phyloP scores from a whole-genome alignment of 2,329 filamentous ascomycete species.

The Penicillium occitanis region DNA sequence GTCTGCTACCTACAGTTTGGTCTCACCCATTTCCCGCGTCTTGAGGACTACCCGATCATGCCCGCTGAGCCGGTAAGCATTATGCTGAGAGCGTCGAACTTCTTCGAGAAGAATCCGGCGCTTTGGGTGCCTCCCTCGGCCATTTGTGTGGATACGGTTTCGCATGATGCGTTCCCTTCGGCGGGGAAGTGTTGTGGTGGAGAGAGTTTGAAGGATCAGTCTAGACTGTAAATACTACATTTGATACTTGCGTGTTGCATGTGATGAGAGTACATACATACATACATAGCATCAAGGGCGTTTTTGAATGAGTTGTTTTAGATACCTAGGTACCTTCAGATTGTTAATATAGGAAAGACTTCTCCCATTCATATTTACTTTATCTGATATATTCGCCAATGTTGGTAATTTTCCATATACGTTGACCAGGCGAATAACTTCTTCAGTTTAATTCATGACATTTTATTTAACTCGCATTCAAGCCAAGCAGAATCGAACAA shows the following conservation, averaged over 20 bases:
- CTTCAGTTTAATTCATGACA: background rate
- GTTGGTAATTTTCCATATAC: background rate
- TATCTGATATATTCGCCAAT: background rate
- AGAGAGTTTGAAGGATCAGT: slow-evolving; percentile 6
- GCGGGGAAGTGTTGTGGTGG: slow-evolving; percentile 7
- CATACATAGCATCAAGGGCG: slow-evolving; percentile 5
- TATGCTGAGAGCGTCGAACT: slow-evolving; percentile 59
- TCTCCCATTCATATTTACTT: background rate
- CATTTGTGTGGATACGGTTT: slow-evolving; percentile 29
- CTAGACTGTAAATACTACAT: slow-evolving; percentile 13
- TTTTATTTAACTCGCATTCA: background rate
- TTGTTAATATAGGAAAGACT: background rate
- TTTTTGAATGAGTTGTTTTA: background rate
- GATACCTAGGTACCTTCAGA: background rate
- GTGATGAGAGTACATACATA: background rate
- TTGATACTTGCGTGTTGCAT: background rate
- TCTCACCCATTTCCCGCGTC: slow-evolving; percentile 53
- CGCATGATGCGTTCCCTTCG: slow-evolving; percentile 29
- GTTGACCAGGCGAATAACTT: background rate
- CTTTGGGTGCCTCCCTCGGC: slow-evolving; percentile 54
- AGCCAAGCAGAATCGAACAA: background rate
- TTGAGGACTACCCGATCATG: slow-evolving; percentile 61
- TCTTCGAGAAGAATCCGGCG: slow-evolving; percentile 60
- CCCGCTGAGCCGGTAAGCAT: slow-evolving; percentile 59
- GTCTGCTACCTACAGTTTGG: slow-evolving; percentile 60